phyloP scores from a whole-genome alignment of 2,329 filamentous ascomycete genomes.

The Talaromyces atroroseus region DNA sequence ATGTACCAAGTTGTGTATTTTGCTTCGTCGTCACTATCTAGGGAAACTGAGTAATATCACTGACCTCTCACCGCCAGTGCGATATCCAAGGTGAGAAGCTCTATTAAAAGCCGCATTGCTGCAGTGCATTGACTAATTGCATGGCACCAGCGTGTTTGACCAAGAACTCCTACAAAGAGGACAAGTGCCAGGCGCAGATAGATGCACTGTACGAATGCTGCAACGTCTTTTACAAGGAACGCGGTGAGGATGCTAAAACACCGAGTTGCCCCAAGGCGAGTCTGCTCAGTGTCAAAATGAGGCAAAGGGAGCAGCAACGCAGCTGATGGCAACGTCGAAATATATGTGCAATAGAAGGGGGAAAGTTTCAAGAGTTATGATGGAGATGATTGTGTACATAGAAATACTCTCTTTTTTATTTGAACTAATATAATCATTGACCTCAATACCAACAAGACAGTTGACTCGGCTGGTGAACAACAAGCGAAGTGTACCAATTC shows the following conservation, averaged over 20 bases:
- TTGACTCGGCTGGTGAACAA: not conserved
- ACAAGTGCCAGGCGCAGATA: conserved; percentile 70
- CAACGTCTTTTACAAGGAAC: conserved; percentile 73
- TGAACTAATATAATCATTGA: not conserved
- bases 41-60: not conserved
- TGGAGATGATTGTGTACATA: not conserved
- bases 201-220: conserved; percentile 92
- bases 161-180: conserved; percentile 79
- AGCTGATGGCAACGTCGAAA: conserved; percentile 28
- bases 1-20: conserved; percentile 32
- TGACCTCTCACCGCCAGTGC: conserved; percentile 51
- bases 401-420: not conserved
- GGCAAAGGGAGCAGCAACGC: conserved; percentile 53
- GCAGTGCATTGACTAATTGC: not conserved
- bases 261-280: conserved; percentile 80
- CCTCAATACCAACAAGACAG: not conserved
- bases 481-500: conserved; percentile 39
- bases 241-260: conserved; percentile 70
- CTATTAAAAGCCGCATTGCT: not conserved
- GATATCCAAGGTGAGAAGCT: conserved; percentile 73
- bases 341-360: conserved; percentile 14
- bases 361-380: not conserved
- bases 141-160: conserved; percentile 66
- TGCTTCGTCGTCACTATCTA: not conserved
- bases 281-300: conserved; percentile 76